These are phyloP conservation scores for Melaleuca quinquenervia DNA, from an alignment of 345 rosid species.

Conservation along the genomic window DNA sequence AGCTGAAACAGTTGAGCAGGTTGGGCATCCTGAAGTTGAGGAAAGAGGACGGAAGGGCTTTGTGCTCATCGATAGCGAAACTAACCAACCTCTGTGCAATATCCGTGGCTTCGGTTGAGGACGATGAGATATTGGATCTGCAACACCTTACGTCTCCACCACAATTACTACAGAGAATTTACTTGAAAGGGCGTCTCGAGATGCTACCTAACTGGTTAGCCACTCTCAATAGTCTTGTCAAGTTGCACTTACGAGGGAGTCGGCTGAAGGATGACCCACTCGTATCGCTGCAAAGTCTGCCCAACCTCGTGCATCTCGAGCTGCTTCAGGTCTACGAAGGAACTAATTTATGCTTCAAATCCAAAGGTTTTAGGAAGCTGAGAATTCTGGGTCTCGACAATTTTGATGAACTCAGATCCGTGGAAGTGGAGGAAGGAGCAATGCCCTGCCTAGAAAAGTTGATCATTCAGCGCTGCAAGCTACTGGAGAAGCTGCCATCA, in stretches of 20 bases:
- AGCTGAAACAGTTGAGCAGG: conserved; percentile 21
- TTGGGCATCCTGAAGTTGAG: conserved; percentile 26
- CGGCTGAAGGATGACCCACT: conserved; percentile 20
- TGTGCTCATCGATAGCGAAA: conserved; percentile 18
- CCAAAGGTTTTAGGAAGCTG: conserved; percentile 20
- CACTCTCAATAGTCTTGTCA: conserved; percentile 11
- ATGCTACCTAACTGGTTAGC: conserved; percentile 14
- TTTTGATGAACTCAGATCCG: conserved; percentile 11
- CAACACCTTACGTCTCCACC: conserved; percentile 16
- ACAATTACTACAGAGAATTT: conserved; percentile 11
- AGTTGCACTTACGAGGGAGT: conserved; percentile 12
- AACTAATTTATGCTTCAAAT: conserved; percentile 2
- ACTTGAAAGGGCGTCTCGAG: conserved; percentile 15
- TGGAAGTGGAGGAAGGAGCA: conserved; percentile 12
- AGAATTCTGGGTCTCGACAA: conserved; percentile 15
- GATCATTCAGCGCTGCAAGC: conserved; percentile 12
- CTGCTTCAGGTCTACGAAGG: conserved; percentile 14
- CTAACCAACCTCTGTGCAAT: conserved; percentile 17
- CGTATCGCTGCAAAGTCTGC: conserved; percentile 9
- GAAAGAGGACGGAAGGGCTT: conserved; percentile 16
- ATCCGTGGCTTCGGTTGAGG: conserved; percentile 10
- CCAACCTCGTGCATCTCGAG: conserved; percentile 24
- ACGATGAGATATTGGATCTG: conserved; percentile 17
- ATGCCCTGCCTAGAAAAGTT: conserved; percentile 16
- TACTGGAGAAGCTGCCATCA: conserved; percentile 7